Evolutionary conservation across 805 yeast species (phyloP).

Genomic region (Lipomyces anomalus): DNA sequence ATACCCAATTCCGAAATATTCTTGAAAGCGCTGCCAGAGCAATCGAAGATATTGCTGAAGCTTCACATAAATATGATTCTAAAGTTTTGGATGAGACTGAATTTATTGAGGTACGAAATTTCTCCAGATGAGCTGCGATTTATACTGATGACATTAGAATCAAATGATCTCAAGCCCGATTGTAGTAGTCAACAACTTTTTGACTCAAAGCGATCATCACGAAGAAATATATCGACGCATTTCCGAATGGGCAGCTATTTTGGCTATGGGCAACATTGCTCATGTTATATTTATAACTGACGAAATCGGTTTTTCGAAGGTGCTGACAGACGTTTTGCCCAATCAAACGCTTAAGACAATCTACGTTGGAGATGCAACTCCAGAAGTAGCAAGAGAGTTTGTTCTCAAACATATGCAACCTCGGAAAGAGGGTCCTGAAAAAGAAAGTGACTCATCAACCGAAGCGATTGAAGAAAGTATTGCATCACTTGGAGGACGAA

Average conservation of each 20-base stretch:
- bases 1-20: slow-evolving; percentile 75
- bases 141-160: no score
- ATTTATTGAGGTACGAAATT: no score
- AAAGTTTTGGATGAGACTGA: no score
- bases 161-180: slow-evolving; percentile 83
- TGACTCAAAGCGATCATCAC: slow-evolving; percentile 52
- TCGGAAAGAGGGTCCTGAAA: slow-evolving; percentile 31
- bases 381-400: slow-evolving; percentile 61
- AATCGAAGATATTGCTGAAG: slow-evolving; percentile 60
- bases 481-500: slow-evolving; percentile 85
- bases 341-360: slow-evolving; percentile 77
- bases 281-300: slow-evolving; percentile 86
- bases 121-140: no score
- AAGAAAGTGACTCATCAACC: slow-evolving; percentile 22
- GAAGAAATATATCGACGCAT: slow-evolving; percentile 64
- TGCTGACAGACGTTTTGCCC: slow-evolving; percentile 61
- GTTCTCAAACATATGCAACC: slow-evolving; percentile 42
- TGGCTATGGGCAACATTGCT: slow-evolving; percentile 73
- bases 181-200: slow-evolving; percentile 70
- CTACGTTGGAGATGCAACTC: slow-evolving; percentile 74
- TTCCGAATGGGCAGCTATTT: slow-evolving; percentile 82
- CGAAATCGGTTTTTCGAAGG: slow-evolving; percentile 70
- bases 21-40: slow-evolving; percentile 66
- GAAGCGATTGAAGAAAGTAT: slow-evolving; percentile 50
- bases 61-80: no score